Conservation (phyloP, 257 asterid species). For the Jacaranda copaia region DNA sequence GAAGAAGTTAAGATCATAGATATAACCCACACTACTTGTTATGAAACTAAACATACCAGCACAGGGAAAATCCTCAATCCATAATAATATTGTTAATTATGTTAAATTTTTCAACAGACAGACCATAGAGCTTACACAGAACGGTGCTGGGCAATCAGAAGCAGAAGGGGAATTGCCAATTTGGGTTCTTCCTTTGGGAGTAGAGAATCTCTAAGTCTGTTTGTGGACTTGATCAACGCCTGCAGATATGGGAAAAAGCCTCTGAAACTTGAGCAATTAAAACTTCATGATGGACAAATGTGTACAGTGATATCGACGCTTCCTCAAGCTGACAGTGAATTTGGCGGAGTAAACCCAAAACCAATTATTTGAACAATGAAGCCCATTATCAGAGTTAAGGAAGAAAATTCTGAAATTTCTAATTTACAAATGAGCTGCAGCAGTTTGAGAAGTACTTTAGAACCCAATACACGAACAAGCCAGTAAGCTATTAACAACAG, state of each 20-base stretch:
- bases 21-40: background rate
- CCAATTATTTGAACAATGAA: constrained; percentile 12
- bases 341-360: constrained; percentile 19
- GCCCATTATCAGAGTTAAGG: constrained; percentile 16
- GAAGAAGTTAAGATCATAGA: background rate
- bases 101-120: constrained; percentile 1
- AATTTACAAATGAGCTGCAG: constrained; percentile 17
- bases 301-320: background rate
- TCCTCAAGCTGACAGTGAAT: constrained; percentile 30
- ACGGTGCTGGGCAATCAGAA: constrained; percentile 96
- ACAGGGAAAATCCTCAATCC: background rate
- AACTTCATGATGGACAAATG: constrained; percentile 10
- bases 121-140: constrained; percentile 68
- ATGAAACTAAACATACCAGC: background rate
- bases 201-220: constrained; percentile 91
- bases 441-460: background rate
- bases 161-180: constrained; percentile 91
- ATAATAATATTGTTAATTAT: background rate
- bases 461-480: constrained; percentile 7
- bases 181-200: constrained; percentile 92
- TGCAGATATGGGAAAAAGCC: constrained; percentile 46
- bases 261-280: constrained; percentile 21
- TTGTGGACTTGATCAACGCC: constrained; percentile 95
- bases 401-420: constrained; percentile 2
- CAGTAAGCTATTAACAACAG: background rate